Percentiles rank a stretch among this genome's conserved stretches.
These are phyloP conservation scores for Lachnellula cervina DNA, from an alignment of 2,329 filamentous ascomycete genomes.

Conservation along the genomic window DNA sequence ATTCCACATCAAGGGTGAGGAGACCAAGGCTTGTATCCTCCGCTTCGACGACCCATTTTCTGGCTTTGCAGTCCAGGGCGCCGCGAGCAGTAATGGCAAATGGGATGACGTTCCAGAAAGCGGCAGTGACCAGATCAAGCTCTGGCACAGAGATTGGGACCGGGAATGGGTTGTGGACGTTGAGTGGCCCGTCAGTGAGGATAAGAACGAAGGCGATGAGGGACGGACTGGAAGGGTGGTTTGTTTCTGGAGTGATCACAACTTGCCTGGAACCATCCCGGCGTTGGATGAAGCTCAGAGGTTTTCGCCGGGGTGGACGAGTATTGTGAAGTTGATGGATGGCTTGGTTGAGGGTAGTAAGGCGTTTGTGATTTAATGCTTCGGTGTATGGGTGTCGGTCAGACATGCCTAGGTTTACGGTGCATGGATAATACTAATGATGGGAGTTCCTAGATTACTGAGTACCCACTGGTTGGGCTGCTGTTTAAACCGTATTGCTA, in stretches of 20 bases:
- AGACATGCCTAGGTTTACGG: not conserved
- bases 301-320: constrained; percentile 76
- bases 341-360: constrained; percentile 79
- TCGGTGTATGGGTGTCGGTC: not conserved
- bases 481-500: no score
- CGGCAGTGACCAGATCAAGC: constrained; percentile 62
- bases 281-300: constrained; percentile 74
- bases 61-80: constrained; percentile 59
- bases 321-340: constrained; percentile 68
- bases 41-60: constrained; percentile 64
- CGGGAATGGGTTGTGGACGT: constrained; percentile 69
- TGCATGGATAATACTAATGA: not conserved
- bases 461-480: no score
- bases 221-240: constrained; percentile 60
- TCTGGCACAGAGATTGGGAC: constrained; percentile 81
- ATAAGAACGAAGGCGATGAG: constrained; percentile 31
- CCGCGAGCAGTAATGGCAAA: constrained; percentile 53
- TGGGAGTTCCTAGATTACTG: not conserved
- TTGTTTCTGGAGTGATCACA: constrained; percentile 87
- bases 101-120: constrained; percentile 56
- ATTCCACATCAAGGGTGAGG: constrained; percentile 63
- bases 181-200: constrained; percentile 45
- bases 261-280: constrained; percentile 65
- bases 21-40: constrained; percentile 76
- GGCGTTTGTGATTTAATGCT: constrained; percentile 39